A percentile compares a stretch with the other conserved stretches of the same genome.
Evolutionary conservation across 228 moss, liverwort and hornwort genomes (phyloP).

Genomic region (Sphagnum fallax): DNA sequence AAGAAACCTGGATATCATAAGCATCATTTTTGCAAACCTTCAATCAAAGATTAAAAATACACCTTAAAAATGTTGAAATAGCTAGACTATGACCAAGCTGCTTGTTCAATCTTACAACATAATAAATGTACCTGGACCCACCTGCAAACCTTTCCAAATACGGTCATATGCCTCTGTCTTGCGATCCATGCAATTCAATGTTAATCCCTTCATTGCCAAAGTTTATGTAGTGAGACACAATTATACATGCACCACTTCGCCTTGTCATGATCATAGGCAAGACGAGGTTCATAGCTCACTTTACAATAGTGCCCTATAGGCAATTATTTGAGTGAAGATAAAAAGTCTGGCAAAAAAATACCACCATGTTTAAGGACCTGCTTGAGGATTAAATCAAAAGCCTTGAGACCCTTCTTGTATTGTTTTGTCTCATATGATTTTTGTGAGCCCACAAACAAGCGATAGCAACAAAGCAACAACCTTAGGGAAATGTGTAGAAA

Average conservation of each 20-base stretch:
- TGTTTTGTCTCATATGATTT: conserved; percentile 99
- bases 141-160: conserved; percentile 87
- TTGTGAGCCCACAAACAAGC: conserved; percentile 18
- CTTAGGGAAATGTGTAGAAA: background rate
- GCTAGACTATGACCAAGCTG: too few relatives aligned
- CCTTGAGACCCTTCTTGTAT: conserved; percentile 87
- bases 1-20: background rate
- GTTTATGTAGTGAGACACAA: conserved; percentile 43
- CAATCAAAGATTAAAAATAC: too few relatives aligned
- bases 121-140: background rate
- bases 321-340: background rate
- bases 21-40: background rate
- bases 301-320: background rate
- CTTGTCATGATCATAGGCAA: background rate
- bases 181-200: conserved; percentile 90
- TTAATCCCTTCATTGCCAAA: conserved; percentile 97
- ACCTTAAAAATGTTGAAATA: too few relatives aligned
- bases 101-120: too few relatives aligned
- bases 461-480: background rate
- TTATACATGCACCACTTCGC: background rate
- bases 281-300: background rate
- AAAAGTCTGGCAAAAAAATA: conserved; percentile 6
- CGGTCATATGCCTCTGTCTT: conserved; percentile 92
- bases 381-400: conserved; percentile 85
- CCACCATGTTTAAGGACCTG: conserved; percentile 95